Percentiles rank a stretch among this genome's conserved stretches.
Evolutionary conservation across 345 rosid species (phyloP).

Genomic region (Eucalyptus rudis): DNA sequence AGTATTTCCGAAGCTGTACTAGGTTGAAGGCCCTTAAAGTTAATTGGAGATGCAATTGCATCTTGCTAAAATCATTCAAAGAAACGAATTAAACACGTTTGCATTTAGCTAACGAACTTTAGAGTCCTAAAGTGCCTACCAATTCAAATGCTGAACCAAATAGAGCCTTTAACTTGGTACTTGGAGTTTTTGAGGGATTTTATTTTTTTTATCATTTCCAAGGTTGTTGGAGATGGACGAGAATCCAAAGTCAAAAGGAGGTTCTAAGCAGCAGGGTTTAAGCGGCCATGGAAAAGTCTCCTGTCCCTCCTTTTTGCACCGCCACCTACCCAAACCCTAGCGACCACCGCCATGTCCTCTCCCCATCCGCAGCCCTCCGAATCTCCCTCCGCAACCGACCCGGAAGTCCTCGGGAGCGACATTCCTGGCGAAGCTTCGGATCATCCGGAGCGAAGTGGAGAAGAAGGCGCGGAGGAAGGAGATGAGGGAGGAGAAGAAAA

Average conservation of each 20-base stretch:
- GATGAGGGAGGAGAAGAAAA: constrained; percentile 12
- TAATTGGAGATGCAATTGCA: too few species aligned
- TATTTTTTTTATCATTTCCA: background rate
- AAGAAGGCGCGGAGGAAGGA: background rate
- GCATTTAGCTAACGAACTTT: too few species aligned
- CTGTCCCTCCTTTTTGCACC: background rate
- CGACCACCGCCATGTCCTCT: background rate
- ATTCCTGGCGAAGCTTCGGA: background rate
- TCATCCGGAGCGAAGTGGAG: background rate
- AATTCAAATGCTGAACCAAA: too few species aligned
- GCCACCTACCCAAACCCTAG: background rate
- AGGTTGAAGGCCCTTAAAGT: rapidly evolving
- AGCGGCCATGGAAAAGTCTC: background rate
- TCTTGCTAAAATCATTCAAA: too few species aligned
- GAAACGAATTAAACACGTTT: rapidly evolving
- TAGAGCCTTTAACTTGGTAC: too few species aligned
- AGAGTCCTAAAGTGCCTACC: too few species aligned
- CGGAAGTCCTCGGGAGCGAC: background rate
- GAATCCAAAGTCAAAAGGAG: background rate
- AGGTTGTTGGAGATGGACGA: background rate
- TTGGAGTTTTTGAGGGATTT: background rate
- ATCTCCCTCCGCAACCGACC: background rate
- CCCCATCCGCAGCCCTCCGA: background rate
- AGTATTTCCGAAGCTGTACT: too few species aligned
- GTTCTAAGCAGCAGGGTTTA: background rate